phyloP scores from a whole-genome alignment of 2,329 filamentous ascomycete genomes.

The Diplodia mutila region DNA sequence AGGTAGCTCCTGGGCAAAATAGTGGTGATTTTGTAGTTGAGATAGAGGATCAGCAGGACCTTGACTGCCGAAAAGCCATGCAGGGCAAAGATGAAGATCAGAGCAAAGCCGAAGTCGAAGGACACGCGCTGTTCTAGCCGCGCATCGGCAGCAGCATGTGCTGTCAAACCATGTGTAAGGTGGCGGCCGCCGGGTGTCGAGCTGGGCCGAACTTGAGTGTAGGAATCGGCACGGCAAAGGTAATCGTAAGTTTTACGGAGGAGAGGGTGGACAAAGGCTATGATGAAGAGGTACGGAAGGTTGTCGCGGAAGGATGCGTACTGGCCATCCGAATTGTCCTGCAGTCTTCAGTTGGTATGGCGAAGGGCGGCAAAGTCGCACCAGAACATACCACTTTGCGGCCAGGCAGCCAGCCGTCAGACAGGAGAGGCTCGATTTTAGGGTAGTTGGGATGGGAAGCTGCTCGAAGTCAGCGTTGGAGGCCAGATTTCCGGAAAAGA shows the following conservation, averaged over 20 bases:
- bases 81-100: conserved; percentile 75
- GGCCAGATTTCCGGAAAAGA: background rate
- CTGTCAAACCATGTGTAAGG: conserved; percentile 47
- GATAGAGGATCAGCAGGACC: conserved; percentile 74
- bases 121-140: conserved; percentile 67
- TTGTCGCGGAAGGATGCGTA: conserved; percentile 86
- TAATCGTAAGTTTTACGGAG: conserved; percentile 73
- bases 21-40: conserved; percentile 82
- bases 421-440: conserved; percentile 72
- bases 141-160: conserved; percentile 57
- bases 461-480: conserved; percentile 43
- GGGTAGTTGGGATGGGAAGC: conserved; percentile 80
- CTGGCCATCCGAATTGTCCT: conserved; percentile 90
- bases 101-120: conserved; percentile 82
- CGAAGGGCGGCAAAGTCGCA: background rate
- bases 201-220: conserved; percentile 48
- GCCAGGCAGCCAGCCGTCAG: conserved; percentile 87
- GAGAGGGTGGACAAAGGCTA: conserved; percentile 79
- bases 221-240: conserved; percentile 49
- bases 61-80: conserved; percentile 88
- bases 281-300: conserved; percentile 74
- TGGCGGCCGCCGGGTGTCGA: conserved; percentile 35
- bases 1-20: conserved; percentile 70
- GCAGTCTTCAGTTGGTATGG: background rate
- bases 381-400: conserved; percentile 72